These are phyloP conservation scores for Suillus tomentosus DNA, from an alignment of 768 basidiomycete species.

Conservation along the genomic window DNA sequence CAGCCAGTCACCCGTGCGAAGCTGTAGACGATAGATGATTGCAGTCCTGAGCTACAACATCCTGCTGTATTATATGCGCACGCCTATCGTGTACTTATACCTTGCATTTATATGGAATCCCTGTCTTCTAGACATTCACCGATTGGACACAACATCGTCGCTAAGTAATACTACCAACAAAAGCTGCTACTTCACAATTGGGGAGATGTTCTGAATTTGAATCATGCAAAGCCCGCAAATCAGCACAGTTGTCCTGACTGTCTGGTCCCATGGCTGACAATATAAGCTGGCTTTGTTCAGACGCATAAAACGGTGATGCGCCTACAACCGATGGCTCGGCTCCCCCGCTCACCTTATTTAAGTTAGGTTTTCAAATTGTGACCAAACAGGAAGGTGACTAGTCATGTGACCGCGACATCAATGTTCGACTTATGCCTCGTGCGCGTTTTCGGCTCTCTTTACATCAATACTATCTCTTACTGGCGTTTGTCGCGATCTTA, in stretches of 20 bases:
- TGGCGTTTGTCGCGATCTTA: slow-evolving; percentile 5
- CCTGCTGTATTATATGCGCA: not conserved
- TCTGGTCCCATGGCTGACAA: not conserved
- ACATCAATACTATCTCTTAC: not conserved
- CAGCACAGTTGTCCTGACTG: not conserved
- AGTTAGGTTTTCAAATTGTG: not conserved
- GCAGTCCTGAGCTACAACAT: slow-evolving; percentile 23
- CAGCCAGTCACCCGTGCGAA: slow-evolving; percentile 38
- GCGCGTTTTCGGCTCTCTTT: slow-evolving; percentile 10
- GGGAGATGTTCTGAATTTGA: not conserved
- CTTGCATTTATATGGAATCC: too few relatives aligned
- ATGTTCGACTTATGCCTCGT: slow-evolving; percentile 8
- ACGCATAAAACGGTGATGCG: not conserved
- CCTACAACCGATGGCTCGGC: not conserved
- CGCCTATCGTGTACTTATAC: not conserved
- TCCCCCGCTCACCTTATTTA: not conserved
- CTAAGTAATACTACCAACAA: not conserved
- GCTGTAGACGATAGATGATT: slow-evolving; percentile 1
- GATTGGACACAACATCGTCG: not conserved
- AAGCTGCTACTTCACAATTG: not conserved
- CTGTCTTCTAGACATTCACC: not conserved
- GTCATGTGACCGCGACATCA: slow-evolving; percentile 17
- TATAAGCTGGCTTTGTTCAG: not conserved
- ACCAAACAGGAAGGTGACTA: not conserved
- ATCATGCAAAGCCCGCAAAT: not conserved